phyloP scores from a whole-genome alignment of 192 early-diverging fungal genomes.

The Gaertneriomyces semiglobifer region DNA sequence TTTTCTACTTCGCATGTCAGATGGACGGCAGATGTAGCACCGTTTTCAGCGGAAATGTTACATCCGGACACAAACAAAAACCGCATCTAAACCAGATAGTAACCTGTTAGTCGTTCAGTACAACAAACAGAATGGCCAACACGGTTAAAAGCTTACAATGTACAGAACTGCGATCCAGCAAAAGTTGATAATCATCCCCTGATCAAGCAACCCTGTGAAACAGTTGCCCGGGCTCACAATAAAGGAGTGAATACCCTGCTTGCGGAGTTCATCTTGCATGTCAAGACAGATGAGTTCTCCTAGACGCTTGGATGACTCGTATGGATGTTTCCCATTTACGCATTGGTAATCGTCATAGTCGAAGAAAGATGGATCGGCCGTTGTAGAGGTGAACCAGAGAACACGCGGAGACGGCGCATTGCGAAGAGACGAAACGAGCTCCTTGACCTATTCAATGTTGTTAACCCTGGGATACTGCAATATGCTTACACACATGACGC shows the following conservation, averaged over 20 bases:
- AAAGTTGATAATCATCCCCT: conserved; percentile 12
- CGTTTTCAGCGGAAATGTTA: conserved; percentile 41
- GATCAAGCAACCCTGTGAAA: conserved; percentile 29
- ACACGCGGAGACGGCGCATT: conserved; percentile 20
- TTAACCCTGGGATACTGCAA: background rate
- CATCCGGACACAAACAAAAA: conserved; percentile 36
- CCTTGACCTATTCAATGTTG: conserved; percentile 16
- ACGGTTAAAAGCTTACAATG: conserved; percentile 13
- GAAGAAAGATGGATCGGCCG: conserved; percentile 38
- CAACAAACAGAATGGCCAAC: background rate
- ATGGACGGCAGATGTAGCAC: conserved; percentile 35
- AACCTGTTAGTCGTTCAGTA: background rate
- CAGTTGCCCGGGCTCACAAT: conserved; percentile 47
- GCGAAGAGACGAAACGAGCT: conserved; percentile 15
- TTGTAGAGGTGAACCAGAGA: conserved; percentile 47
- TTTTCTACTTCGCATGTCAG: conserved; percentile 22
- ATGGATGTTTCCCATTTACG: conserved; percentile 43
- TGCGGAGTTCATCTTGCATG: conserved; percentile 17
- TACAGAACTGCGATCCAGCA: conserved; percentile 26
- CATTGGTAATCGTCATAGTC: conserved; percentile 39
- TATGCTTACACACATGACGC: conserved; percentile 7
- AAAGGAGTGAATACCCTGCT: conserved; percentile 28
- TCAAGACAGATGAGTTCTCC: conserved; percentile 40
- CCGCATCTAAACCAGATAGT: conserved; percentile 35
- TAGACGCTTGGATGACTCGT: conserved; percentile 50